A percentile compares a stretch with the other conserved stretches of the same genome.
These are phyloP conservation scores for Lathyrus aphaca DNA, from an alignment of 306 rosid genomes.

Conservation along the genomic window DNA sequence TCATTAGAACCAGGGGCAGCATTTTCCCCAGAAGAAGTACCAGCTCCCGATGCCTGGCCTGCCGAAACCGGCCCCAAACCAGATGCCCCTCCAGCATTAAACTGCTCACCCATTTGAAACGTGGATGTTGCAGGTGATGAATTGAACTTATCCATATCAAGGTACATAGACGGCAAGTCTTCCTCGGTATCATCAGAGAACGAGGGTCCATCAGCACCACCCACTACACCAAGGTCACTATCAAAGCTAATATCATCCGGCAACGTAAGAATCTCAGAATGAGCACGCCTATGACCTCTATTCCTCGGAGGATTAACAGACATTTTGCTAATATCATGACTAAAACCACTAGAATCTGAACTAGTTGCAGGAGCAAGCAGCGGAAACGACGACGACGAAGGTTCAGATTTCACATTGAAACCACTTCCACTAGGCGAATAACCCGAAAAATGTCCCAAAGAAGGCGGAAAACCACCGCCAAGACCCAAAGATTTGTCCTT, in stretches of 20 bases:
- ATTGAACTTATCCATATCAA: slow-evolving; percentile 94
- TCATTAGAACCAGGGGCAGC: slow-evolving; percentile 49
- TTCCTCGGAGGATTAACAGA: slow-evolving; percentile 85
- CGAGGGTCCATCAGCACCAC: slow-evolving; percentile 87
- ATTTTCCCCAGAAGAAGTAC: slow-evolving; percentile 53
- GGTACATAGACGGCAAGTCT: slow-evolving; percentile 85
- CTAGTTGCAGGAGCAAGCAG: slow-evolving; percentile 61
- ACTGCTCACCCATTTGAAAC: slow-evolving; percentile 68
- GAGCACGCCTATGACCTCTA: slow-evolving; percentile 93
- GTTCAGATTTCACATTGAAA: slow-evolving; percentile 77
- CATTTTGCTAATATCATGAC: slow-evolving; percentile 95
- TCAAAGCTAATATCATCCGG: slow-evolving; percentile 96
- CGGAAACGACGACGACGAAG: slow-evolving; percentile 47
- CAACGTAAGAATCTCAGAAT: slow-evolving; percentile 82
- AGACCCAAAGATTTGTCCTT: slow-evolving; percentile 68
- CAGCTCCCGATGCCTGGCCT: slow-evolving; percentile 39
- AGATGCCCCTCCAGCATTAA: slow-evolving; percentile 43
- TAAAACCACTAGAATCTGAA: slow-evolving; percentile 67
- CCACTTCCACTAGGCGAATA: slow-evolving; percentile 53
- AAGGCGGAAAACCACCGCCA: slow-evolving; percentile 76
- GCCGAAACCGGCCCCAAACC: slow-evolving; percentile 36
- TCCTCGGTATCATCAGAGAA: slow-evolving; percentile 94
- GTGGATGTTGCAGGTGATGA: slow-evolving; percentile 77
- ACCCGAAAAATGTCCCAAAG: slow-evolving; percentile 65
- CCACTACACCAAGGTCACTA: slow-evolving; percentile 93